Evolutionary conservation across 2,329 filamentous ascomycete genomes (phyloP).

Genomic region (Pseudogymnoascus sp.): DNA sequence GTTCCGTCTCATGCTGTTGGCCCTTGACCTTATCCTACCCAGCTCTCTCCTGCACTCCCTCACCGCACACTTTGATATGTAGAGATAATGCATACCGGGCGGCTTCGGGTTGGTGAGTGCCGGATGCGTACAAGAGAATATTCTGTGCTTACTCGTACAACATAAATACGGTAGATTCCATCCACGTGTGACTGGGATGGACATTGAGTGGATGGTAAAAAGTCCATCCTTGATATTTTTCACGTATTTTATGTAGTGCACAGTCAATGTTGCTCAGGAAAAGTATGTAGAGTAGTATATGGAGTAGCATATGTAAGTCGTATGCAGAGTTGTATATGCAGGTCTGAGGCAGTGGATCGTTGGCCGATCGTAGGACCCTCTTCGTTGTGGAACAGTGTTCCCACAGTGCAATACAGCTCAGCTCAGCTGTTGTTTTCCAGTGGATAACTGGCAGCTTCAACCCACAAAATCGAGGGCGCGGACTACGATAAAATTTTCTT

Average conservation of each 20-base stretch:
- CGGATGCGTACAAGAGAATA: background rate
- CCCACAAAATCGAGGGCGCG: background rate
- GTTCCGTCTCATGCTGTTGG: background rate
- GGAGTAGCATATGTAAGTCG: no score
- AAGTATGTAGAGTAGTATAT: background rate
- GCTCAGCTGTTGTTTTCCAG: no score
- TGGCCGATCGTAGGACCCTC: background rate
- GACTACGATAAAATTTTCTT: background rate
- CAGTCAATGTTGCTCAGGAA: background rate
- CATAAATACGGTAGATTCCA: background rate
- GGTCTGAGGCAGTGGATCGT: constrained; percentile 4
- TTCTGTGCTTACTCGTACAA: background rate
- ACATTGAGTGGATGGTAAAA: background rate
- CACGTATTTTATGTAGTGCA: background rate
- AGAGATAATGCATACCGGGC: background rate
- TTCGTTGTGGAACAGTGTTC: background rate
- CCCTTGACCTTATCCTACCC: background rate
- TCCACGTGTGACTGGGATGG: constrained; percentile 1
- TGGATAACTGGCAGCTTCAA: no score
- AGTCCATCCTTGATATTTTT: background rate
- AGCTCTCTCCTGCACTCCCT: background rate
- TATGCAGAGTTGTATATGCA: background rate
- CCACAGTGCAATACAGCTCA: background rate
- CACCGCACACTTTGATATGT: background rate
- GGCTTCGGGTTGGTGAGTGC: background rate